Percentiles rank a stretch among this genome's conserved stretches.
phyloP scores from a whole-genome alignment of 768 basidiomycete genomes.

The Inosperma sp. region DNA sequence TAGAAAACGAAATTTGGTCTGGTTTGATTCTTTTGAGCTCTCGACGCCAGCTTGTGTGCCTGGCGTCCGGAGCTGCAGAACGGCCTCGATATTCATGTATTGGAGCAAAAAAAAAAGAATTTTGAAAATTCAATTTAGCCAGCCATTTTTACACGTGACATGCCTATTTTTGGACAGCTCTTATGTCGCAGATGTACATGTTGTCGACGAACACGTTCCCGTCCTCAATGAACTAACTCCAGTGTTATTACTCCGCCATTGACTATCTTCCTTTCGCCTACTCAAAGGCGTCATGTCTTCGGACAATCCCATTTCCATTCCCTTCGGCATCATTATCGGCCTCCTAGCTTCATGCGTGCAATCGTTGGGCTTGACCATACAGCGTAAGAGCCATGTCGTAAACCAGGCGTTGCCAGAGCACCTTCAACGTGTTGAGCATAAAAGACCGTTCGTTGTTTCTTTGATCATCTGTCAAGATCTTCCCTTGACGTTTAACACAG shows the following conservation, averaged over 20 bases:
- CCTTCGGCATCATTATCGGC: conserved; percentile 54
- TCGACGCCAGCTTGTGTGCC: too few species aligned
- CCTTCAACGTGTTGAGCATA: conserved; percentile 64
- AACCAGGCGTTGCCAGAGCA: conserved; percentile 68
- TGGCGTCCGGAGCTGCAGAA: too few species aligned
- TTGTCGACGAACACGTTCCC: too few species aligned
- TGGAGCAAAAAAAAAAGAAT: too few species aligned
- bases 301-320: conserved; percentile 39
- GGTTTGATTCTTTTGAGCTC: too few species aligned
- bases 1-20: too few species aligned
- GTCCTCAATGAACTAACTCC: not conserved
- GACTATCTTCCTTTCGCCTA: not conserved
- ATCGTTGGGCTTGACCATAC: conserved; percentile 85
- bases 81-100: too few species aligned
- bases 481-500: conserved; percentile 31
- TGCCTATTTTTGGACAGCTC: too few species aligned
- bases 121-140: too few species aligned
- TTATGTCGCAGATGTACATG: too few species aligned
- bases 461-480: not conserved
- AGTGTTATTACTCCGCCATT: not conserved
- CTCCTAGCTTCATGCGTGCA: conserved; percentile 86
- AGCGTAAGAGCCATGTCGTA: conserved; percentile 87
- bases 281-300: conserved; percentile 18
- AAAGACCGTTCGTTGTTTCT: conserved; percentile 60
- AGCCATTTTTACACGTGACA: too few species aligned